Evolutionary conservation across 805 yeast genomes (phyloP).

Genomic region (Starmerella khaoyaiensis): DNA sequence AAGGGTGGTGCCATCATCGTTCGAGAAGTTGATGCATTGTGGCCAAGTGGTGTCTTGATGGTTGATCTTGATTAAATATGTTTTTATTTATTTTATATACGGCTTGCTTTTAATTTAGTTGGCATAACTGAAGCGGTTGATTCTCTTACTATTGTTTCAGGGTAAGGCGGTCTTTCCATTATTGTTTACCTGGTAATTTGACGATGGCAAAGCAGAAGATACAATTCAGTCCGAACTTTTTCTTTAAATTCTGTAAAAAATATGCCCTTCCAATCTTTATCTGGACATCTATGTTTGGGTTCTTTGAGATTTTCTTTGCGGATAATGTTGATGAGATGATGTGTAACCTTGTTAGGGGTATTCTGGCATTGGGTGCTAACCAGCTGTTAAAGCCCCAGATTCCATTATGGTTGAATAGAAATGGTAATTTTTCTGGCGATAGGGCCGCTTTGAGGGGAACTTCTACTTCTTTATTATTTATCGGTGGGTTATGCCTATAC

Average conservation of each 20-base stretch:
- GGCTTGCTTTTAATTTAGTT: background rate
- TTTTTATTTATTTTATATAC: background rate
- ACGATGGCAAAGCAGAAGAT: slow-evolving; percentile 1
- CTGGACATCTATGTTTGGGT: background rate
- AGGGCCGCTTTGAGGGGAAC: slow-evolving; percentile 5
- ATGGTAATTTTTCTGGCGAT: slow-evolving; percentile 5
- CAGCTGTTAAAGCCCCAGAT: slow-evolving; percentile 1
- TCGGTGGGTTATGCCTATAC: slow-evolving; percentile 1
- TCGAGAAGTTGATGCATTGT: slow-evolving; percentile 36
- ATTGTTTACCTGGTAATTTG: background rate
- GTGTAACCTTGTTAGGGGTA: slow-evolving; percentile 2
- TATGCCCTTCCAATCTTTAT: background rate
- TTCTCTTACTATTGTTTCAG: too few species aligned
- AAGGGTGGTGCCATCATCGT: slow-evolving; percentile 27
- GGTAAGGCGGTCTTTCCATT: background rate
- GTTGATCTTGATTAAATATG: slow-evolving; percentile 30
- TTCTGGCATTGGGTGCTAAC: background rate
- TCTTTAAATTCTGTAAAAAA: background rate
- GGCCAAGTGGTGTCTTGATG: slow-evolving; percentile 55
- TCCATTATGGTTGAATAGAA: background rate
- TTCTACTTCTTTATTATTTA: slow-evolving; percentile 4
- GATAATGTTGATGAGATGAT: background rate
- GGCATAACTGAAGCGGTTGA: too few species aligned
- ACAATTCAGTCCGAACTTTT: slow-evolving; percentile 8
- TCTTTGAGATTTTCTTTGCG: slow-evolving; percentile 3